A percentile compares a stretch with the other conserved stretches of the same genome.
Conservation (phyloP, 768 basidiomycete species). For the Mycena vulgaris region DNA sequence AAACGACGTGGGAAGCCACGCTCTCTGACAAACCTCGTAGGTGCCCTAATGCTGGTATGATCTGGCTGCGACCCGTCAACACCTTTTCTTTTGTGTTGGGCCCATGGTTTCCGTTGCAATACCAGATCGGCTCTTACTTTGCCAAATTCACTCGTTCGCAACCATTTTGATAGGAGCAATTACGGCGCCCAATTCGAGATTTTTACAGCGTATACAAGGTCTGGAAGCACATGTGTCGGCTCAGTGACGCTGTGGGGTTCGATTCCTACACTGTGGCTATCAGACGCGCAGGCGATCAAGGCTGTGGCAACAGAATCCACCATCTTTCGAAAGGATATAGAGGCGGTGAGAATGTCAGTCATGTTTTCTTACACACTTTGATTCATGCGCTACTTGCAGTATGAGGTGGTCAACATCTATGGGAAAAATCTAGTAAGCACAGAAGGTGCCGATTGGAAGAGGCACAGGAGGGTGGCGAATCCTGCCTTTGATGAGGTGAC, state of each 20-base stretch:
- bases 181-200: too few species aligned
- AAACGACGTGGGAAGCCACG: too few species aligned
- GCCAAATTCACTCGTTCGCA: constrained; percentile 55
- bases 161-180: too few species aligned
- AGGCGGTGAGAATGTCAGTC: constrained; percentile 54
- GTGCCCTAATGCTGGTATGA: constrained; percentile 34
- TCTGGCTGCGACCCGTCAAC: constrained; percentile 54
- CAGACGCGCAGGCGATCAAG: constrained; percentile 61
- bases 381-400: background rate
- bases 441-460: constrained; percentile 63
- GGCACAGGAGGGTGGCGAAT: constrained; percentile 61
- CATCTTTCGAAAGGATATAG: constrained; percentile 58
- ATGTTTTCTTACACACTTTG: too few species aligned
- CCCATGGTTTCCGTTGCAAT: constrained; percentile 51
- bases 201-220: constrained; percentile 53
- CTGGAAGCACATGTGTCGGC: constrained; percentile 57
- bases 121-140: constrained; percentile 51
- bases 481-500: constrained; percentile 68
- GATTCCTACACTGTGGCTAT: constrained; percentile 56
- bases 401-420: constrained; percentile 16
- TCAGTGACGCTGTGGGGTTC: constrained; percentile 51
- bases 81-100: constrained; percentile 45
- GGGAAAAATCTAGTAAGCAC: constrained; percentile 55
- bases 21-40: background rate
- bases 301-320: constrained; percentile 48